Evolutionary conservation across 768 basidiomycete genomes (phyloP).

Genomic region (Suillus spraguei): DNA sequence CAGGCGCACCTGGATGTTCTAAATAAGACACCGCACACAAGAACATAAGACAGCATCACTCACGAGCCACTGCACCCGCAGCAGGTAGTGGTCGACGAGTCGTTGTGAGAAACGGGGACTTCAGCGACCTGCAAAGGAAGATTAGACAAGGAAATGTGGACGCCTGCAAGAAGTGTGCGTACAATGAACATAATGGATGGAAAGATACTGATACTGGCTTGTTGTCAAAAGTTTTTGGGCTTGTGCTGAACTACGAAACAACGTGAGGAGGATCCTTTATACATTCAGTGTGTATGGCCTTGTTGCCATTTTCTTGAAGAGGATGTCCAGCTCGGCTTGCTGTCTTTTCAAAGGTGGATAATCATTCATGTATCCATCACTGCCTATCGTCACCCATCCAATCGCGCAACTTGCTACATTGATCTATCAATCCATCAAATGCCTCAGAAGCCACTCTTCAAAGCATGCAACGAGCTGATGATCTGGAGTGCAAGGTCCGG

Average conservation of each 20-base stretch:
- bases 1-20: neutral
- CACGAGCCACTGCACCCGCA: neutral
- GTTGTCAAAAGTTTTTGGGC: neutral
- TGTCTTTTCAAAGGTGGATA: neutral
- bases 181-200: neutral
- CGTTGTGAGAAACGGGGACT: slow-evolving; percentile 4
- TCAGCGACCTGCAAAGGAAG: neutral
- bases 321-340: neutral
- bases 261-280: neutral
- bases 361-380: neutral
- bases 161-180: neutral
- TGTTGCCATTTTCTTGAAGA: neutral
- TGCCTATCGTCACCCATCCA: neutral
- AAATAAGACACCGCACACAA: neutral
- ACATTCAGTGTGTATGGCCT: neutral
- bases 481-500: neutral
- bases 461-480: neutral
- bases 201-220: neutral
- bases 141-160: neutral
- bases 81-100: neutral
- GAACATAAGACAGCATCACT: neutral
- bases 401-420: neutral
- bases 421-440: slow-evolving; percentile 1
- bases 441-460: neutral
- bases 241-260: neutral